Evolutionary conservation across 108 stramenopile species (phyloP).

Genomic region (Schizochytrium sp.): DNA sequence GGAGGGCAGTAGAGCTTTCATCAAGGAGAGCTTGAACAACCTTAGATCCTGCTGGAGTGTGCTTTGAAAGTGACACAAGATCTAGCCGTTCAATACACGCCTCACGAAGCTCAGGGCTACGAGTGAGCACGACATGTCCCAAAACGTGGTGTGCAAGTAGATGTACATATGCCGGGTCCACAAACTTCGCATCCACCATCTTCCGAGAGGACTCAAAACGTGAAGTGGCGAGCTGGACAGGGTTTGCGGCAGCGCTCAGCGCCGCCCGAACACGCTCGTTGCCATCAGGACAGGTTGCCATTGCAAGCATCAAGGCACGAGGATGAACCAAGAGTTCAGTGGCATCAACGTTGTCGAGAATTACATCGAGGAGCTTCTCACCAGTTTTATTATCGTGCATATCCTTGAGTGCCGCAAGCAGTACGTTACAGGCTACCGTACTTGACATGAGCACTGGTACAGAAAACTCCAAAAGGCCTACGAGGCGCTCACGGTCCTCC

Average conservation of each 20-base stretch:
- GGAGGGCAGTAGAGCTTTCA: not conserved
- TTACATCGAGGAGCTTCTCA: not conserved
- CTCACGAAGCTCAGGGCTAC: conserved; percentile 7
- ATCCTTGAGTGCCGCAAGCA: conserved; percentile 8
- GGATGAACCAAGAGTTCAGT: conserved; percentile 2
- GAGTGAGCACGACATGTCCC: not conserved
- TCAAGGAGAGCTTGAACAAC: not conserved
- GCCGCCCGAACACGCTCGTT: not conserved
- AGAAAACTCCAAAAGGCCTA: not conserved
- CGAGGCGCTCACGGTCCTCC: conserved; percentile 19
- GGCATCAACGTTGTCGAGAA: conserved; percentile 20
- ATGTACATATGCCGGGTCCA: conserved; percentile 26
- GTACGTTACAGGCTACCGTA: not conserved
- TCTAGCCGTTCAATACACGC: conserved; percentile 30
- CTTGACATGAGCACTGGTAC: not conserved
- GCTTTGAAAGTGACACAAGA: not conserved
- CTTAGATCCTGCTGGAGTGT: not conserved
- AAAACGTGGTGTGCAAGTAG: conserved; percentile 14
- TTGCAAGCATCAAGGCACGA: not conserved
- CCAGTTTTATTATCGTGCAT: not conserved
- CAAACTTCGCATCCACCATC: conserved; percentile 27
- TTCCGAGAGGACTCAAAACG: not conserved
- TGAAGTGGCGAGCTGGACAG: not conserved
- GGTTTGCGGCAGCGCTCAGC: conserved; percentile 15
- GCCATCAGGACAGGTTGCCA: not conserved